A percentile compares a stretch with the other conserved stretches of the same genome.
Conservation (phyloP, 257 asterid species). For the Gardenia jasminoides region DNA sequence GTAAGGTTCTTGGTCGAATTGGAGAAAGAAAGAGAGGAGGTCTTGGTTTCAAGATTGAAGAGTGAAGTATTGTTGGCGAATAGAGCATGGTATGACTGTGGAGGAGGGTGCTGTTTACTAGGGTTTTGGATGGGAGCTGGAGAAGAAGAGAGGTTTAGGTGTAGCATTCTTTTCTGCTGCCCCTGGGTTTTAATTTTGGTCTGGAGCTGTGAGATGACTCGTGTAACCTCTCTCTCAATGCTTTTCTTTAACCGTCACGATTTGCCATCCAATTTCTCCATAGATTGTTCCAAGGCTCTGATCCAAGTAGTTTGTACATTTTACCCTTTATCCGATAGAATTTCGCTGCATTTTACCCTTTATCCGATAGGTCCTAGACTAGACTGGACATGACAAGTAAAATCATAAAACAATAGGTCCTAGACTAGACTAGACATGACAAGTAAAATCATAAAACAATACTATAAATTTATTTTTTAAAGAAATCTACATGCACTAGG, state of each 20-base stretch:
- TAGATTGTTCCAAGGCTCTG: not conserved
- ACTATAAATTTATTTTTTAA: too few species aligned
- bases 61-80: slow-evolving; percentile 18
- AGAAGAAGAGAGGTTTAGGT: slow-evolving; percentile 42
- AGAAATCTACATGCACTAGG: too few species aligned
- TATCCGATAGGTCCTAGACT: too few species aligned
- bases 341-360: too few species aligned
- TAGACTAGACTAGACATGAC: too few species aligned
- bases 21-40: slow-evolving; percentile 16
- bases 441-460: too few species aligned
- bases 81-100: slow-evolving; percentile 19
- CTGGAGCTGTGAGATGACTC: not conserved
- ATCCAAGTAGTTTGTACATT: not conserved
- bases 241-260: not conserved
- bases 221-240: not conserved
- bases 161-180: slow-evolving; percentile 9
- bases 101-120: slow-evolving; percentile 25
- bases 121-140: slow-evolving; percentile 47
- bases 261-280: not conserved
- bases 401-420: too few species aligned
- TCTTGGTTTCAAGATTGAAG: slow-evolving; percentile 21
- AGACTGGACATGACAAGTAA: too few species aligned
- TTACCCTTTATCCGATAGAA: too few species aligned
- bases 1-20: slow-evolving; percentile 25
- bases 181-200: slow-evolving; percentile 13